These are phyloP conservation scores for Gynandropsis gynandra DNA, from an alignment of 345 rosid species.

Conservation along the genomic window DNA sequence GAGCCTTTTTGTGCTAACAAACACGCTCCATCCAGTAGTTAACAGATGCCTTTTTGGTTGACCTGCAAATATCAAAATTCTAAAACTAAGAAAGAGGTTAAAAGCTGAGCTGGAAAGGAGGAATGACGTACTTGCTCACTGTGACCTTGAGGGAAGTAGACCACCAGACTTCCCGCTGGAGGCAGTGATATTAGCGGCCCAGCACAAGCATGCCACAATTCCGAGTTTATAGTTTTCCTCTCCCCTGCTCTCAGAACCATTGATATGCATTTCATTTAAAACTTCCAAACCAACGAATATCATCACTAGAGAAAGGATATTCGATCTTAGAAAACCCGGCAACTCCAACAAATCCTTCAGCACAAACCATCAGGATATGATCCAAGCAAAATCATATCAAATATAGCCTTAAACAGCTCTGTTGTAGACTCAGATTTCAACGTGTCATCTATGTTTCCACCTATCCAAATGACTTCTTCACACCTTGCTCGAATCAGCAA, in stretches of 20 bases:
- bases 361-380: too few species aligned
- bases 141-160: constrained; percentile 94
- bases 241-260: constrained; percentile 46
- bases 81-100: constrained; percentile 11
- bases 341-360: too few species aligned
- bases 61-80: constrained; percentile 37
- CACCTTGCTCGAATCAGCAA: neutral
- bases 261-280: neutral
- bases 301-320: neutral
- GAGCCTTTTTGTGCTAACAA: constrained; percentile 88
- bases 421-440: too few species aligned
- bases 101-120: constrained; percentile 49
- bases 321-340: neutral
- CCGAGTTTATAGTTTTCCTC: constrained; percentile 70
- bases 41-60: constrained; percentile 89
- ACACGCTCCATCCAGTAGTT: constrained; percentile 95
- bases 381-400: too few species aligned
- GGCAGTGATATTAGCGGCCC: constrained; percentile 87
- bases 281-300: constrained; percentile 16
- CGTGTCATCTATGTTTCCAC: too few species aligned
- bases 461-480: neutral
- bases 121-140: constrained; percentile 89
- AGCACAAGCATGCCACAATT: constrained; percentile 95
- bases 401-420: too few species aligned
- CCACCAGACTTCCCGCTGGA: constrained; percentile 75